A percentile compares a stretch with the other conserved stretches of the same genome.
These are phyloP conservation scores for Fraxinus floribunda DNA, from an alignment of 305 asterid genomes.

Conservation along the genomic window DNA sequence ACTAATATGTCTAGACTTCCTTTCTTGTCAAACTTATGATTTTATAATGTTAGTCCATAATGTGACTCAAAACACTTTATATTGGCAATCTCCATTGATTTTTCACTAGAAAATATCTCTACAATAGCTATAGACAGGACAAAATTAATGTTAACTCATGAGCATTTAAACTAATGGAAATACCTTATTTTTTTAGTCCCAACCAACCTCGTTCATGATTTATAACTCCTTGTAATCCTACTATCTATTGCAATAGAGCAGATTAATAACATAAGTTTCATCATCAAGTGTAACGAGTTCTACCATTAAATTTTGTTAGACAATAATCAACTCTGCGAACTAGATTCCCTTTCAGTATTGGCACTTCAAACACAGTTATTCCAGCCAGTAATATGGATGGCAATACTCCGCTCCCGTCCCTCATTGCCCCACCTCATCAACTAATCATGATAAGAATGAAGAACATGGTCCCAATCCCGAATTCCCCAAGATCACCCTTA, in stretches of 20 bases:
- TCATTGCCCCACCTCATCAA: neutral
- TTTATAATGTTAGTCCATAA: neutral
- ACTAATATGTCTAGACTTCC: neutral
- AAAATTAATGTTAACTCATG: neutral
- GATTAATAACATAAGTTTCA: neutral
- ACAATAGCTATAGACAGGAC: neutral
- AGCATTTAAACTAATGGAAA: neutral
- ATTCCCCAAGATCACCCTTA: neutral
- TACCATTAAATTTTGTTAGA: no score
- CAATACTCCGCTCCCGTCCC: neutral
- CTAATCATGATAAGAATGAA: neutral
- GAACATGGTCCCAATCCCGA: neutral
- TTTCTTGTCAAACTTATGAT: neutral
- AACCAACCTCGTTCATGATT: neutral
- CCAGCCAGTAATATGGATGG: neutral
- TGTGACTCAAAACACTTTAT: neutral
- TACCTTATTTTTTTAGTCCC: neutral
- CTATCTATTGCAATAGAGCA: neutral
- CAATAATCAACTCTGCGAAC: neutral
- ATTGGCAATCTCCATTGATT: neutral
- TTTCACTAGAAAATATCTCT: neutral
- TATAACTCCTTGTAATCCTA: neutral
- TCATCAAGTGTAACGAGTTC: neutral
- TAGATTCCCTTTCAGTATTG: neutral
- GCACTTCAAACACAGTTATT: neutral